Evolutionary conservation across 768 basidiomycete species (phyloP).

Genomic region (Boletus vermiculosoides): DNA sequence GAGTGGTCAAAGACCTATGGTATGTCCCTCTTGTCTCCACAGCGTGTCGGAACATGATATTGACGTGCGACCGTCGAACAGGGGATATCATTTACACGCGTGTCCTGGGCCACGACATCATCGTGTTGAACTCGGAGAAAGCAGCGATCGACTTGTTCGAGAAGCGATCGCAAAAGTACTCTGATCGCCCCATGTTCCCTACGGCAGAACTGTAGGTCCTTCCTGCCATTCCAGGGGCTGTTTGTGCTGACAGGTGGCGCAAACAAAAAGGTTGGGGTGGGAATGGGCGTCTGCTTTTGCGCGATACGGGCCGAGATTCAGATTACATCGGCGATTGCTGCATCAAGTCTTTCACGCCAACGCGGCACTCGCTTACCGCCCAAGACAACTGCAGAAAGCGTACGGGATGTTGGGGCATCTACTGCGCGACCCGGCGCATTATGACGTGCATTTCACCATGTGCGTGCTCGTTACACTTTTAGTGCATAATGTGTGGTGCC

Average conservation of each 20-base stretch:
- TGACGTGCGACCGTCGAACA: background rate
- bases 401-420: constrained; percentile 10
- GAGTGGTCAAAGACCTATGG: constrained; percentile 23
- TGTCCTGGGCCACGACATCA: constrained; percentile 44
- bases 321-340: constrained; percentile 22
- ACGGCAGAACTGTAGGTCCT: constrained; percentile 9
- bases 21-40: background rate
- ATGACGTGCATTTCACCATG: constrained; percentile 11
- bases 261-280: constrained; percentile 19
- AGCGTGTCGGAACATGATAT: background rate
- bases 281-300: constrained; percentile 13
- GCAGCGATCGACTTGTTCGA: constrained; percentile 50
- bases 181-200: constrained; percentile 19
- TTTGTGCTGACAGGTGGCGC: background rate
- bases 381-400: constrained; percentile 12
- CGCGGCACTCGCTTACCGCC: constrained; percentile 12
- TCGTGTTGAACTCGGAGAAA: constrained; percentile 50
- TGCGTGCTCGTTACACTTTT: background rate
- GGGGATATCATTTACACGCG: constrained; percentile 7
- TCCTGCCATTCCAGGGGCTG: background rate
- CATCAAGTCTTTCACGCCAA: constrained; percentile 19
- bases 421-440: constrained; percentile 8
- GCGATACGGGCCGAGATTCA: constrained; percentile 24
- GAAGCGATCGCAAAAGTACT: constrained; percentile 52
- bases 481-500: background rate